Base-by-base conservation (phyloP, 2,329 filamentous ascomycete genomes). In the Neofusicoccum parvum region DNA sequence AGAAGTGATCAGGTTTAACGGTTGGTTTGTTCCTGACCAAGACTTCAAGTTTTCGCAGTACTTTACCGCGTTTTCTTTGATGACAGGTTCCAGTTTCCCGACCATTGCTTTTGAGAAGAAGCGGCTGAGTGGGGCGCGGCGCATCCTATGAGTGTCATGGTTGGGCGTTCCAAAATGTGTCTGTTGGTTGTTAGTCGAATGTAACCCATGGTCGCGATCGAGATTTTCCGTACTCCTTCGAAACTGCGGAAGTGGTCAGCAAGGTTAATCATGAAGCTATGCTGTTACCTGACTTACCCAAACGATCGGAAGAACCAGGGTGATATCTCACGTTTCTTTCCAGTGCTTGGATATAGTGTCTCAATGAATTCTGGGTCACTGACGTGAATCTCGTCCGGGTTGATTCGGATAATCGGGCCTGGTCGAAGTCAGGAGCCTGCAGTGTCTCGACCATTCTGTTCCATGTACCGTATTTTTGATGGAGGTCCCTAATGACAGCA, bases 401-500 rank as follows among this genome's bases (percentile, higher is more conserved):
- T 79, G 63, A 81, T 79, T 56, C 79, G 74, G 20, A 81, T 71
- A 41, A 81, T 76, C 4, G 79, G 79, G 9, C 78, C 78, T 78
- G 32, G 2, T 14, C 5, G 4, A 6, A 2, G 39, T 64, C 7
- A 46, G 27, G n/a, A 58, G 14, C 3, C n/a, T 17, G 11, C 2
- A 5, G 20, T 6, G 10, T 7, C 9, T 3, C 36, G 27, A 32
- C 6, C 27, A 20, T 6, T 10, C 4, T 23, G 34, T 3, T 41
- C 3, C 10, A 39, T 20, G 14, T 17, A 45, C 53, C 53, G 15
- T 58, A 45, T n/a, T 27, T 58, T 9, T 45, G 14, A 23, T 58
- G 53, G 3, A 58, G 39, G 11, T 58, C 5, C 3, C 32, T 12
- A 9, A 58, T 58, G 39, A 34, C 53, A n/a, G 12, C 23, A 2